Evolutionary conservation across 495 filamentous ascomycete genomes (phyloP), one percentile per base, ranked within the genome.

Genomic region (Aeminium ludgeri): DNA sequence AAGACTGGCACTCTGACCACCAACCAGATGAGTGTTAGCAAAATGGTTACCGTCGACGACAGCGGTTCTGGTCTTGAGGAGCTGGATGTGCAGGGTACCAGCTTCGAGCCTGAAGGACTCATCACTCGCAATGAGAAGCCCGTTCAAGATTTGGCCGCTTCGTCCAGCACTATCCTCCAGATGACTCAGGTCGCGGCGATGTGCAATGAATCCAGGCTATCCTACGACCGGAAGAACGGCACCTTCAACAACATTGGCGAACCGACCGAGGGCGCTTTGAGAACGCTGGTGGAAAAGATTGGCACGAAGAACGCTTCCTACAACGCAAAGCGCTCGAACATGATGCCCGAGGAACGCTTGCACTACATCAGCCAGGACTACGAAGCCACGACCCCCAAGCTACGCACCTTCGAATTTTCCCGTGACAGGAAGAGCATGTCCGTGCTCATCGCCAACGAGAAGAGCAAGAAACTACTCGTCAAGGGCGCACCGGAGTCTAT

Each of bases 361-460:
- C 81, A 95, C 58, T 68, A 73, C 50, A 74, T 80, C 34, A 95
- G 83, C 65, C 69, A 73, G 30, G 82, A 78, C 66, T 95, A 91
- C 55, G 87, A 93, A 63, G 64, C 74, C 40, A 68, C 70, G 51
- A 69, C 73, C 36, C 73, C 75, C 25, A 73, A 77, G 40, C 69
- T 92, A 42, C 76, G 86, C 1, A 92, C 84, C 11, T 99, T 86
- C 47, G 91, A 99, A 57, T 99, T 99, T 61, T 96, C 91, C 4
- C 77, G 91, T 54, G 91, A 96, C 58, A 72, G 91, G 16, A 99
- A 99, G 70, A 96, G 91, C 56, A 99, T 99, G 91, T 99, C 91
- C 19, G 91, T 96, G 20, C 71, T 95, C 13, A 80, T 89, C 35
- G 75, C 51, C n/a, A 42, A 78, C 39, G 72, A 67, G 34, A 66